Evolutionary conservation across 805 yeast genomes (phyloP).

Genomic region (Suhomyces emberorum): DNA sequence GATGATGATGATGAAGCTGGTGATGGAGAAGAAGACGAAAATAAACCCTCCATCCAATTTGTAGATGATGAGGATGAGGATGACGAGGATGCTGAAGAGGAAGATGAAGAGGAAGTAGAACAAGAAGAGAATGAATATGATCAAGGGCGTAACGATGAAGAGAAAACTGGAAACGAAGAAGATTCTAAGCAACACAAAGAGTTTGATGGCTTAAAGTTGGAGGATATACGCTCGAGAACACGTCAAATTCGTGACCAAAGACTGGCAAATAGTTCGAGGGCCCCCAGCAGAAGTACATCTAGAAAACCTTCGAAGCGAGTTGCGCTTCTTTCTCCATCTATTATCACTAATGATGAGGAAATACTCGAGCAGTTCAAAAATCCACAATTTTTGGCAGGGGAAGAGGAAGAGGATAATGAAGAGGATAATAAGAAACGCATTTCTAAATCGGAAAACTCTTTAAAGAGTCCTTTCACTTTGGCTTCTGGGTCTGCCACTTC

Average conservation of each 20-base stretch:
- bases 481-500: constrained; percentile 7
- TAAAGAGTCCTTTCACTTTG: constrained; percentile 1
- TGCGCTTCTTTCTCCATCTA: constrained; percentile 27
- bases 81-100: constrained; percentile 22
- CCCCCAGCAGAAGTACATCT: background rate
- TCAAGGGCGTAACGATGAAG: background rate
- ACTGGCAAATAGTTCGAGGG: background rate
- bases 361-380: constrained; percentile 33
- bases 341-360: constrained; percentile 35
- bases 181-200: background rate
- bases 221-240: background rate
- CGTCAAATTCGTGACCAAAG: background rate
- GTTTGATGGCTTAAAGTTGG: background rate
- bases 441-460: background rate
- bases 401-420: constrained; percentile 9
- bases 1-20: constrained; percentile 61
- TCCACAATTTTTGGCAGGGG: constrained; percentile 30
- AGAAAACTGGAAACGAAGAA: constrained; percentile 1
- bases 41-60: constrained; percentile 59
- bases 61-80: constrained; percentile 42
- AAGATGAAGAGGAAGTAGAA: constrained; percentile 12
- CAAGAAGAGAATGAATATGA: constrained; percentile 7
- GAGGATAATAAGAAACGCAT: background rate
- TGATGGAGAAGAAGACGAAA: constrained; percentile 12
- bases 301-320: background rate